Conservation (phyloP, 2,329 filamentous ascomycete genomes). For the Epichloe coenophiala region DNA sequence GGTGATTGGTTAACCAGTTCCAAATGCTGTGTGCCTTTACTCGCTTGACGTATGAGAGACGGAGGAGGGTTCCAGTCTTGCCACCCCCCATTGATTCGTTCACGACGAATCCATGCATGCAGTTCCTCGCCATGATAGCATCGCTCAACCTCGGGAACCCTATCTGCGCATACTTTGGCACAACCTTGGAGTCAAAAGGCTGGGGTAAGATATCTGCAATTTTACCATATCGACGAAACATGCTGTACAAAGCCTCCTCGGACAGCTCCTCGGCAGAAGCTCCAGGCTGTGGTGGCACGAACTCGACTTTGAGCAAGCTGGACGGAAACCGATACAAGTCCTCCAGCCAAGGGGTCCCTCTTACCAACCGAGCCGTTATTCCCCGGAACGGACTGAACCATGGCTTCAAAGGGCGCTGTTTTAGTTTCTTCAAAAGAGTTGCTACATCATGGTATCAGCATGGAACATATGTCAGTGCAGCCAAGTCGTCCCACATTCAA, state of each 20-base stretch:
- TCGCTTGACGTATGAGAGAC: slow-evolving; percentile 71
- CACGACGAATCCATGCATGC: slow-evolving; percentile 73
- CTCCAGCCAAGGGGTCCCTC: slow-evolving; percentile 84
- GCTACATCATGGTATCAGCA: slow-evolving; percentile 15
- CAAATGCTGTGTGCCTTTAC: slow-evolving; percentile 66
- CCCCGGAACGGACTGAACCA: slow-evolving; percentile 78
- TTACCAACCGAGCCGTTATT: slow-evolving; percentile 60
- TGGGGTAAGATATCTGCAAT: slow-evolving; percentile 74
- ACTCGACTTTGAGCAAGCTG: slow-evolving; percentile 66
- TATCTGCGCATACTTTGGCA: slow-evolving; percentile 67
- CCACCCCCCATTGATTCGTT: slow-evolving; percentile 61
- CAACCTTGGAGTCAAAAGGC: slow-evolving; percentile 70
- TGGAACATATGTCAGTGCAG: neutral
- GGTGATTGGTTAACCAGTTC: slow-evolving; percentile 79
- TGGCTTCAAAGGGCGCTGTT: slow-evolving; percentile 60
- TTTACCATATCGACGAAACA: slow-evolving; percentile 85
- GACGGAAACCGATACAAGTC: slow-evolving; percentile 78
- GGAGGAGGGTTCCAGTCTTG: slow-evolving; percentile 60
- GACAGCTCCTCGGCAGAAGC: slow-evolving; percentile 62
- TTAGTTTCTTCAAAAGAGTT: slow-evolving; percentile 48
- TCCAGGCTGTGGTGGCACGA: slow-evolving; percentile 61
- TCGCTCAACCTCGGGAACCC: slow-evolving; percentile 62
- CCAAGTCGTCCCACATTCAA: slow-evolving; percentile 24
- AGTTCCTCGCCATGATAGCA: slow-evolving; percentile 82
- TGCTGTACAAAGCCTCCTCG: slow-evolving; percentile 72